These are phyloP conservation scores for Pythium monospermum DNA, from an alignment of 352 stramenopile species.

Conservation along the genomic window DNA sequence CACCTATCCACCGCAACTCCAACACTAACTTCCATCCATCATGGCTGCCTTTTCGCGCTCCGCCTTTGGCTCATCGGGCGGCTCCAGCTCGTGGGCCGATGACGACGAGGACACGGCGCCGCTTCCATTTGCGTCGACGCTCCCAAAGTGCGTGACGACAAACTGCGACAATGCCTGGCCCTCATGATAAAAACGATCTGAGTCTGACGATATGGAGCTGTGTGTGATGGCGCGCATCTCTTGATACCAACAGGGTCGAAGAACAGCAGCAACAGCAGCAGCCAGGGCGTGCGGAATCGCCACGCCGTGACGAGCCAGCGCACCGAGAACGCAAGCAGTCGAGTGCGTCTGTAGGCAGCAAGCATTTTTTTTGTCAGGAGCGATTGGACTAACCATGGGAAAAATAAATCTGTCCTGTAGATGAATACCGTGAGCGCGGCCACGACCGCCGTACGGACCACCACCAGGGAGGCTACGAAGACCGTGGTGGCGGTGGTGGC, in stretches of 20 bases:
- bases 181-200: too few relatives aligned
- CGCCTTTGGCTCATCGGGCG: constrained; percentile 41
- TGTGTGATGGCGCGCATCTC: too few relatives aligned
- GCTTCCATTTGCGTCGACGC: constrained; percentile 24
- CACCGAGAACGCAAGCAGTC: constrained; percentile 23
- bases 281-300: constrained; percentile 10
- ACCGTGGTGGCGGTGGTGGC: constrained; percentile 15
- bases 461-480: constrained; percentile 22
- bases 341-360: too few relatives aligned
- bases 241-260: constrained; percentile 27
- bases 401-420: constrained; percentile 1
- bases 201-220: not conserved
- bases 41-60: constrained; percentile 9
- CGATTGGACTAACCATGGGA: too few relatives aligned
- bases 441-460: constrained; percentile 7
- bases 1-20: constrained; percentile 34
- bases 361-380: too few relatives aligned
- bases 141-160: constrained; percentile 51
- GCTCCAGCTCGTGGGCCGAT: constrained; percentile 72
- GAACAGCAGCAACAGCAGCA: too few relatives aligned
- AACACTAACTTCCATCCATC: not conserved
- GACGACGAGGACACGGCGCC: constrained; percentile 69
- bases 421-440: constrained; percentile 26
- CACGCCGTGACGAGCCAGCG: constrained; percentile 17
- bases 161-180: too few relatives aligned